Conservation (phyloP, 139 green algal species). For the Pseudopediastrum boryanum region DNA sequence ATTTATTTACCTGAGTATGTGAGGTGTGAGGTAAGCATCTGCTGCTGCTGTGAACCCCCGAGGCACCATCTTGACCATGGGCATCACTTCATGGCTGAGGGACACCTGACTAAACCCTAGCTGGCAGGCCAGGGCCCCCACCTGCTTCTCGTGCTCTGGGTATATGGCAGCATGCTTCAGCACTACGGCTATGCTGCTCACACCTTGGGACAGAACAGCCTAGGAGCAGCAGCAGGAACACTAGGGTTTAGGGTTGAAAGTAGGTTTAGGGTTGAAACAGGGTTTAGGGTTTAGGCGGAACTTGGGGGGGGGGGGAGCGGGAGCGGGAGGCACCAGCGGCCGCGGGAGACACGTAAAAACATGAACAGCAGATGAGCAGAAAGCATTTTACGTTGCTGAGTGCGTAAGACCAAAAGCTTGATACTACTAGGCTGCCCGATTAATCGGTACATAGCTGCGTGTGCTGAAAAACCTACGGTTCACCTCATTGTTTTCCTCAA, state of each 20-base stretch:
- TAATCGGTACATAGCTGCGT: too few relatives aligned
- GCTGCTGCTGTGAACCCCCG: slow-evolving; percentile 94
- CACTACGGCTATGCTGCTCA: slow-evolving; percentile 87
- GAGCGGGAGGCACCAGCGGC: too few relatives aligned
- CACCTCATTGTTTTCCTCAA: too few relatives aligned
- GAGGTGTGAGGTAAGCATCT: slow-evolving; percentile 95
- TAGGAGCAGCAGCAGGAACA: slow-evolving; percentile 37
- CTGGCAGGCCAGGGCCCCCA: slow-evolving; percentile 70
- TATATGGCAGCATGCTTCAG: slow-evolving; percentile 94
- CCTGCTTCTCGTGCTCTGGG: slow-evolving; percentile 83
- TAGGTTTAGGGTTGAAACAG: background rate
- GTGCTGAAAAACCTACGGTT: too few relatives aligned
- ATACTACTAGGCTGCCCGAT: too few relatives aligned
- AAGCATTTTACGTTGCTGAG: too few relatives aligned
- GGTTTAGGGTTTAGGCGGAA: too few relatives aligned
- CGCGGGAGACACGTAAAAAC: too few relatives aligned
- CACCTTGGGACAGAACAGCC: slow-evolving; percentile 70
- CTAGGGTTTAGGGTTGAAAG: background rate
- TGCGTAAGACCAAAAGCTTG: too few relatives aligned
- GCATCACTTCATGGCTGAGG: slow-evolving; percentile 85
- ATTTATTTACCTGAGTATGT: slow-evolving; percentile 86
- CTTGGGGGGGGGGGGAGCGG: too few relatives aligned
- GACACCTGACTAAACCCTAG: slow-evolving; percentile 88
- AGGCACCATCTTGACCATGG: slow-evolving; percentile 98
- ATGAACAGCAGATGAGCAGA: too few relatives aligned